A percentile compares a stretch with the other conserved stretches of the same genome.
phyloP scores from a whole-genome alignment of 371 early-diverging fungal genomes.

The Mortierella sp. region DNA sequence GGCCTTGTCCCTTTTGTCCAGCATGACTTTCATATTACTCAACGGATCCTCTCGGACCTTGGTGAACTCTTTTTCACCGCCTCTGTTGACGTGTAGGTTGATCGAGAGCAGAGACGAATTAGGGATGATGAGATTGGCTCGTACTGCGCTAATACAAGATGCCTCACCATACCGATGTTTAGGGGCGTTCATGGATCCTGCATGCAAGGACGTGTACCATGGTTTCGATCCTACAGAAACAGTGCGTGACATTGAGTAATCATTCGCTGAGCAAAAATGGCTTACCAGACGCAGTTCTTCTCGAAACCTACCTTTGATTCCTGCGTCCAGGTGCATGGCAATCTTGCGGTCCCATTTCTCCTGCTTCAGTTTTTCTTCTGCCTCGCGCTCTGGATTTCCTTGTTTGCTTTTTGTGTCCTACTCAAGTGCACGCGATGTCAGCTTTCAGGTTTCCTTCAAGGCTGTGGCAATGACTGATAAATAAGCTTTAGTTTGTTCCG shows the following conservation, averaged over 20 bases:
- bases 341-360: slow-evolving; percentile 67
- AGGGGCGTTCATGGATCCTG: neutral
- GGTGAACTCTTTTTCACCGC: slow-evolving; percentile 3
- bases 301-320: slow-evolving; percentile 51
- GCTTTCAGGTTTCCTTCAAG: neutral
- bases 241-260: neutral
- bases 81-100: too few relatives aligned
- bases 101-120: too few relatives aligned
- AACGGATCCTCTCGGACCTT: slow-evolving; percentile 45
- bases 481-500: too few relatives aligned
- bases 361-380: slow-evolving; percentile 67
- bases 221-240: slow-evolving; percentile 10
- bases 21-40: slow-evolving; percentile 16
- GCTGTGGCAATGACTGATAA: neutral
- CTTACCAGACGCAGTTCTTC: neutral
- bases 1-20: slow-evolving; percentile 23
- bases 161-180: slow-evolving; percentile 12
- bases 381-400: slow-evolving; percentile 67
- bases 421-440: too few relatives aligned
- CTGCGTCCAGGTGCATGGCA: slow-evolving; percentile 75
- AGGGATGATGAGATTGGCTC: too few relatives aligned
- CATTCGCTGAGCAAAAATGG: neutral
- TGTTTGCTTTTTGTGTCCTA: slow-evolving; percentile 23
- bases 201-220: slow-evolving; percentile 16
- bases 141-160: too few relatives aligned